Conservation (phyloP, 495 filamentous ascomycete genomes). For the Hapsidospora chrysogenum region DNA sequence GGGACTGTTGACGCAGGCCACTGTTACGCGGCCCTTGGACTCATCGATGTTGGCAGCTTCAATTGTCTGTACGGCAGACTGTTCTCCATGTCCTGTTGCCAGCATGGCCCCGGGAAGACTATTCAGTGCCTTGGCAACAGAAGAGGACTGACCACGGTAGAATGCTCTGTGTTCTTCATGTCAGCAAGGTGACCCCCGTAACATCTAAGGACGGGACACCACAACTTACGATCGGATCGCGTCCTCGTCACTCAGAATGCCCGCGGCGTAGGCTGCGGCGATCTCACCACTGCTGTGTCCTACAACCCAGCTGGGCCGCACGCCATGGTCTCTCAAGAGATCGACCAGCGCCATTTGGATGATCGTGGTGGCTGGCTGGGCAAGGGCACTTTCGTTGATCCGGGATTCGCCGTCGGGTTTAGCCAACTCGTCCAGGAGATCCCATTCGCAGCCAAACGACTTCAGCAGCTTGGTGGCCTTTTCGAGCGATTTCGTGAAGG, state of each 20-base stretch:
- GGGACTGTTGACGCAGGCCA: slow-evolving; percentile 41
- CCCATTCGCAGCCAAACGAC: slow-evolving; percentile 21
- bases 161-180: slow-evolving; percentile 20
- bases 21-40: slow-evolving; percentile 19
- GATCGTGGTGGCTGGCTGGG: slow-evolving; percentile 34
- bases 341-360: slow-evolving; percentile 38
- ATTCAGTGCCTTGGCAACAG: slow-evolving; percentile 8
- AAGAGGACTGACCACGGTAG: slow-evolving; percentile 19
- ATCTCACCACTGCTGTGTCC: slow-evolving; percentile 57
- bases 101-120: slow-evolving; percentile 26
- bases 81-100: slow-evolving; percentile 30
- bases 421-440: slow-evolving; percentile 23
- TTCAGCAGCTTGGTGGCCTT: slow-evolving; percentile 21
- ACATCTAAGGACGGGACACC: slow-evolving; percentile 12
- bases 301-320: slow-evolving; percentile 34
- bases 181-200: slow-evolving; percentile 28
- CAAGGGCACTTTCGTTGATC: slow-evolving; percentile 29
- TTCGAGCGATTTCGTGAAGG: slow-evolving; percentile 20
- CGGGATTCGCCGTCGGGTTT: slow-evolving; percentile 20
- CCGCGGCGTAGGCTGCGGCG: slow-evolving; percentile 34
- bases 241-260: slow-evolving; percentile 28
- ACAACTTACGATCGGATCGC: slow-evolving; percentile 33
- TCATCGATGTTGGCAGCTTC: slow-evolving; percentile 14
- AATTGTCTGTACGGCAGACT: slow-evolving; percentile 23
- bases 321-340: slow-evolving; percentile 34